Evolutionary conservation across 345 rosid species (phyloP).

Genomic region (Physaria fendleri): DNA sequence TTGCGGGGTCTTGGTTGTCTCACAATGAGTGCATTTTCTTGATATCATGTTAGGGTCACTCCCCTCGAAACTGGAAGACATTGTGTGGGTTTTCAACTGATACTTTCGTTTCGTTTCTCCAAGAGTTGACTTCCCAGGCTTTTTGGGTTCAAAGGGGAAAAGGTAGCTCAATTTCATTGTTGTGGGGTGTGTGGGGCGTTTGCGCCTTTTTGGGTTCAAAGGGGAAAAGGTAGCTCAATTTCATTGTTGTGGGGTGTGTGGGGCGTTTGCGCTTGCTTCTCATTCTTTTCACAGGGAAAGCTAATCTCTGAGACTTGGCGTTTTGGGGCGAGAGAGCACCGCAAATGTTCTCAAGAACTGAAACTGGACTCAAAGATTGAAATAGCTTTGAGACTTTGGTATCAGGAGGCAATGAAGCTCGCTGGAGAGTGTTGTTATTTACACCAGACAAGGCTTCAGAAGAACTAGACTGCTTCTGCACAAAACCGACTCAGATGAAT

Average conservation of each 20-base stretch:
- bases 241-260: slow-evolving; percentile 26
- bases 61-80: slow-evolving; percentile 16
- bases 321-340: slow-evolving; percentile 55
- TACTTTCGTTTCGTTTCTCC: slow-evolving; percentile 39
- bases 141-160: slow-evolving; percentile 25
- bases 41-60: not conserved
- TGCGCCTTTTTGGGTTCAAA: slow-evolving; percentile 32
- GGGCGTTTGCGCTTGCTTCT: slow-evolving; percentile 74
- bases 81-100: slow-evolving; percentile 22
- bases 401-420: slow-evolving; percentile 27
- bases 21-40: slow-evolving; percentile 70
- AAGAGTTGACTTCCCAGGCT: slow-evolving; percentile 10
- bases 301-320: slow-evolving; percentile 19
- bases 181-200: slow-evolving; percentile 42
- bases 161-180: slow-evolving; percentile 17
- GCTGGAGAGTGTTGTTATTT: slow-evolving; percentile 15
- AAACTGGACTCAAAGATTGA: slow-evolving; percentile 64
- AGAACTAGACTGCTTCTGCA: slow-evolving; percentile 31
- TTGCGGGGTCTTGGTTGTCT: slow-evolving; percentile 79
- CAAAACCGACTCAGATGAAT: slow-evolving; percentile 9
- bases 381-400: slow-evolving; percentile 41
- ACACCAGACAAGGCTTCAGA: slow-evolving; percentile 36
- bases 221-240: slow-evolving; percentile 19
- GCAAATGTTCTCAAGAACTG: slow-evolving; percentile 68
- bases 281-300: slow-evolving; percentile 55